Evolutionary conservation across 2,329 filamentous ascomycete species (phyloP), one percentile per base, ranked within the genome.

Genomic region (Cladosporium colombiae): DNA sequence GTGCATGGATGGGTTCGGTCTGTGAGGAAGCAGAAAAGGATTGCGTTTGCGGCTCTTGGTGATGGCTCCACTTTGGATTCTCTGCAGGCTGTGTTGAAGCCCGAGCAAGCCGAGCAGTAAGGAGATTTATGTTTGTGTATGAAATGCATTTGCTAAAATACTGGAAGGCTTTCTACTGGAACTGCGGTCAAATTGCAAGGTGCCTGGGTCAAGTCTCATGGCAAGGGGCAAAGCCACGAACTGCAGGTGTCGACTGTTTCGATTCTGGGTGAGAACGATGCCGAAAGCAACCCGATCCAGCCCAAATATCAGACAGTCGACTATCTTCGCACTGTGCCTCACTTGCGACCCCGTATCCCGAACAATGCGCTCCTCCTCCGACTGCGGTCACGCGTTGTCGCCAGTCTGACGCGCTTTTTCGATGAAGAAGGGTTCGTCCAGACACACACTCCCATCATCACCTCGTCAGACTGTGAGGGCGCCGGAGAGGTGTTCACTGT

Each of bases 401-500:
- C 88, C 58, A 85, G 88, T 56, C 78, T 96, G 52, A 91, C 88
- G 62, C 85, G 85, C 56, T 94, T 93, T 79, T 97, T 98, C 79
- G 84, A 85, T 56, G 79, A 82, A 29, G 84, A 87, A 66, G 84
- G 87, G 65, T 94, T 91, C 73, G 85, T 91, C 66, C 91, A 98
- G 79, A 92, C 91, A 8, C 94, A 98, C 71, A 92, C 95, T 4
- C 95, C 95, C 5, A 89, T 98, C 73, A 91, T 99, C 74, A 98
- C 95, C 1, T 97, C 94, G 0, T 97, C 94, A 0, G 95, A 99
- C 74, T 99, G 95, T 74, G 95, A 99, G 81, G 95, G 95, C 4
- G 95, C 93, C 1, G 95, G 95, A 0, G 93, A 98, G 76, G 94
- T 96, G 21, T 99, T 99, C 74, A 87, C 88, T 11, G 82, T 98